Conservation (phyloP, 2,329 filamentous ascomycete species). For the Fusarium brachygibbosum region DNA sequence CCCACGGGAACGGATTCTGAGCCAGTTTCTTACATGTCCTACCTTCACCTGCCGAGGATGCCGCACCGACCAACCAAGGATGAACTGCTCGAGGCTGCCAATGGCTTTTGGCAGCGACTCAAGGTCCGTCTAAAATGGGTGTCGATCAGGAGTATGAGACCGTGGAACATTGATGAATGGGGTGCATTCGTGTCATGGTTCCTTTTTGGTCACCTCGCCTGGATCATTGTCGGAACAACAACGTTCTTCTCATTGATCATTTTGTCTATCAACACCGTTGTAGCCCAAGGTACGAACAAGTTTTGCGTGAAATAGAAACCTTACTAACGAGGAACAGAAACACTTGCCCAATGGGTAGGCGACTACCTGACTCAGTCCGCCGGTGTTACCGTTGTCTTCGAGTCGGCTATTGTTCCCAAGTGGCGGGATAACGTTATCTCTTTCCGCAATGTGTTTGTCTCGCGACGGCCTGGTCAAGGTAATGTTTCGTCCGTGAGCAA, state of each 20-base stretch:
- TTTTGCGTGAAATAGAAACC: not conserved
- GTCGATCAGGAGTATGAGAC: conserved; percentile 91
- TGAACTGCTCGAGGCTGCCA: conserved; percentile 90
- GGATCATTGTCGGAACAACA: conserved; percentile 96
- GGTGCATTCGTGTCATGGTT: conserved; percentile 96
- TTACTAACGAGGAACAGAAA: conserved; percentile 70
- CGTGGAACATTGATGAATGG: conserved; percentile 97
- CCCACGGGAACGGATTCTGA: conserved; percentile 50
- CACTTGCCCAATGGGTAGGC: conserved; percentile 90
- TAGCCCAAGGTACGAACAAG: conserved; percentile 81
- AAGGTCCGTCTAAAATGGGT: conserved; percentile 98
- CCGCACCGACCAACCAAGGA: conserved; percentile 94
- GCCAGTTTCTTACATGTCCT: conserved; percentile 67
- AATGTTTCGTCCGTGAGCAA: conserved; percentile 85
- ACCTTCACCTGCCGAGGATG: conserved; percentile 74
- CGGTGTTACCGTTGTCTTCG: conserved; percentile 93
- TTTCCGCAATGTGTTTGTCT: conserved; percentile 97
- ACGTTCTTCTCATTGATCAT: conserved; percentile 96
- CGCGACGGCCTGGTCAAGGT: conserved; percentile 85
- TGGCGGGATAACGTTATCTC: conserved; percentile 97
- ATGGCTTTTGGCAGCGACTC: conserved; percentile 90
- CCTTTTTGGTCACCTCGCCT: conserved; percentile 90
- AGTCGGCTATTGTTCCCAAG: conserved; percentile 96
- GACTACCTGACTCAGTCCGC: conserved; percentile 96
- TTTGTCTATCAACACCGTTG: conserved; percentile 92